A percentile compares a stretch with the other conserved stretches of the same genome.
Conservation (phyloP, 2,329 filamentous ascomycete species). For the Aureobasidium uvarum region DNA sequence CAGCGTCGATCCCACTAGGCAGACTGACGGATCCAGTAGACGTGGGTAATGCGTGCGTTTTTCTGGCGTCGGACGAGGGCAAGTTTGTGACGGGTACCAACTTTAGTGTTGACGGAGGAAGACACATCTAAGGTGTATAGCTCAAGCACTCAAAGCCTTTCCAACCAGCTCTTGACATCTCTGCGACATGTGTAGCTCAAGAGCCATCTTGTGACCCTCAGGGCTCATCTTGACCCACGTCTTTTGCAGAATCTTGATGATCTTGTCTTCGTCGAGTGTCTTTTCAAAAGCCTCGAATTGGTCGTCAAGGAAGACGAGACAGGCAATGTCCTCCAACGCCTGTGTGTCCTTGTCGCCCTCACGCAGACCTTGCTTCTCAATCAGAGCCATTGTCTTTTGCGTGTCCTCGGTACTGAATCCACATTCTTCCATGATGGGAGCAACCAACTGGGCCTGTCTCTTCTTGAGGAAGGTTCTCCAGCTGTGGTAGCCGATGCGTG, state of each 20-base stretch:
- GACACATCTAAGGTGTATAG: slow-evolving; percentile 36
- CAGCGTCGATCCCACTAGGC: slow-evolving; percentile 56
- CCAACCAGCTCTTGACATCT: slow-evolving; percentile 60
- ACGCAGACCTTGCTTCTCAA: slow-evolving; percentile 73
- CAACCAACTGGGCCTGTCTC: slow-evolving; percentile 63
- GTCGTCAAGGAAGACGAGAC: slow-evolving; percentile 82
- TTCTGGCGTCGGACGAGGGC: slow-evolving; percentile 68
- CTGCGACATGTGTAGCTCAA: slow-evolving; percentile 64
- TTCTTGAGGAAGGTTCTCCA: slow-evolving; percentile 76
- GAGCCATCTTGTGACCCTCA: slow-evolving; percentile 61
- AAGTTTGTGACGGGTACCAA: slow-evolving; percentile 71
- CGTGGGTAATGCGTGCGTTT: slow-evolving; percentile 68
- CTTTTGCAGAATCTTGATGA: slow-evolving; percentile 67
- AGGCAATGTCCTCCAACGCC: slow-evolving; percentile 79
- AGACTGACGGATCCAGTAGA: slow-evolving; percentile 60
- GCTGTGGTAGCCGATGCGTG: slow-evolving; percentile 70
- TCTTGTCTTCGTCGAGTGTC: slow-evolving; percentile 72
- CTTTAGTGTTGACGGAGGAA: slow-evolving; percentile 62
- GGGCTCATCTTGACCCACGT: slow-evolving; percentile 75
- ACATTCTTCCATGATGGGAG: slow-evolving; percentile 52
- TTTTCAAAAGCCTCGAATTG: slow-evolving; percentile 79
- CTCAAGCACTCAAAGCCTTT: slow-evolving; percentile 56
- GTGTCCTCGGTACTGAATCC: slow-evolving; percentile 56
- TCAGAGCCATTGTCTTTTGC: slow-evolving; percentile 64
- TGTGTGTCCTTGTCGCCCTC: slow-evolving; percentile 65